phyloP scores from a whole-genome alignment of 2,329 filamentous ascomycete genomes.

The Cercospora sp. region DNA sequence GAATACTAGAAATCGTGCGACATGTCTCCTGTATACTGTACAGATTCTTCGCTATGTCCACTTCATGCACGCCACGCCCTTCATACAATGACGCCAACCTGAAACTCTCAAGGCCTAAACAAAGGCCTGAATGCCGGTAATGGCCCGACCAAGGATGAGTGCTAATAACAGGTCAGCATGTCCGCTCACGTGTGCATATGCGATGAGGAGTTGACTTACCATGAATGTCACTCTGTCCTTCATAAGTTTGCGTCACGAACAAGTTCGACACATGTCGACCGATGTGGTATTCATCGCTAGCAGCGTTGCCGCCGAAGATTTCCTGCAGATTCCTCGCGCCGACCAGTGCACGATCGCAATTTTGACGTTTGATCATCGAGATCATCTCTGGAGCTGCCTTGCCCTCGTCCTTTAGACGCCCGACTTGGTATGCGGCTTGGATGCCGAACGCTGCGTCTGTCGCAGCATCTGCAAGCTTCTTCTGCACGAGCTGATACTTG shows the following conservation, averaged over 20 bases:
- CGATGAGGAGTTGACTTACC: slow-evolving; percentile 57
- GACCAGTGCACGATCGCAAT: slow-evolving; percentile 84
- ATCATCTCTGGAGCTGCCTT: slow-evolving; percentile 94
- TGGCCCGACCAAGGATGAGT: slow-evolving; percentile 53
- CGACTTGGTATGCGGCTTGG: slow-evolving; percentile 87
- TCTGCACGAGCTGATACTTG: slow-evolving; percentile 95
- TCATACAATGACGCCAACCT: slow-evolving; percentile 8
- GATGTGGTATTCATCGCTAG: slow-evolving; percentile 94
- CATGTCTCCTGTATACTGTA: not conserved
- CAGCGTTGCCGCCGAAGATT: slow-evolving; percentile 96
- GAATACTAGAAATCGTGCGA: not conserved
- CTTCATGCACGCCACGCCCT: not conserved
- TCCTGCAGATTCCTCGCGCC: slow-evolving; percentile 85
- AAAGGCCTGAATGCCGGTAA: slow-evolving; percentile 74
- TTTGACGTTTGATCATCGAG: slow-evolving; percentile 92
- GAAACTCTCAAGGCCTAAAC: slow-evolving; percentile 30
- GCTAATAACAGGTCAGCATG: slow-evolving; percentile 37
- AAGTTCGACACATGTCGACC: slow-evolving; percentile 93
- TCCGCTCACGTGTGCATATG: slow-evolving; percentile 6
- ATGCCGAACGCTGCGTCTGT: slow-evolving; percentile 91
- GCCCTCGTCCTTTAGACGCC: slow-evolving; percentile 87
- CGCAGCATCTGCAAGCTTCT: slow-evolving; percentile 90
- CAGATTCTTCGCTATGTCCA: not conserved
- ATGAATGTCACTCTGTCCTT: slow-evolving; percentile 97
- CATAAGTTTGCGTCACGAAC: slow-evolving; percentile 97